Conservation (phyloP, 2,329 filamentous ascomycete genomes). For the Cucurbitaria berberidis region DNA sequence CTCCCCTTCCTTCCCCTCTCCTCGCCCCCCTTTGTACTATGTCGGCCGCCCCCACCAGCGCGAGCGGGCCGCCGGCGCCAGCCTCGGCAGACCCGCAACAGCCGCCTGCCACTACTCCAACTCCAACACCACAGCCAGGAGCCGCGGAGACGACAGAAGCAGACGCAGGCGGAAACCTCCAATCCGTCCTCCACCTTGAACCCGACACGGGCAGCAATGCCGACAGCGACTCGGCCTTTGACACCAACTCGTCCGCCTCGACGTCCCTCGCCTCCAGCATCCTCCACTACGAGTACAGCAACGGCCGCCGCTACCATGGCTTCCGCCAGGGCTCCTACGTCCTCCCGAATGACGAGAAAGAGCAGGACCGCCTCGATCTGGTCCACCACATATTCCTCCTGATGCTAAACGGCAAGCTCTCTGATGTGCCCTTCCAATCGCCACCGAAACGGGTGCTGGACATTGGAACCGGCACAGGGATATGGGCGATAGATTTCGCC, state of each 20-base stretch:
- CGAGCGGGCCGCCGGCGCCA: slow-evolving; percentile 7
- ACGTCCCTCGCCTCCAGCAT: slow-evolving; percentile 47
- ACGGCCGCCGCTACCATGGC: slow-evolving; percentile 48
- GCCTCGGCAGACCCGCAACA: not conserved
- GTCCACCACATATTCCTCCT: slow-evolving; percentile 48
- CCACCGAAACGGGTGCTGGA: slow-evolving; percentile 39
- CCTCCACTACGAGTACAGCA: slow-evolving; percentile 48
- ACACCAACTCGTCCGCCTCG: slow-evolving; percentile 29
- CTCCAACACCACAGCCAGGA: not conserved
- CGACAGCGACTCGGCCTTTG: slow-evolving; percentile 43
- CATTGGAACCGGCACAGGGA: slow-evolving; percentile 51
- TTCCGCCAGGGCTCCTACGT: slow-evolving; percentile 45
- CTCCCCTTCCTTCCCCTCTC: not conserved
- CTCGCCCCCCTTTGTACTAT: slow-evolving; percentile 10
- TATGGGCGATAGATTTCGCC: slow-evolving; percentile 50
- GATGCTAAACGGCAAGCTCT: slow-evolving; percentile 45
- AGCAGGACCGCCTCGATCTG: slow-evolving; percentile 49
- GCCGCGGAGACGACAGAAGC: not conserved
- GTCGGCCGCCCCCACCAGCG: slow-evolving; percentile 18
- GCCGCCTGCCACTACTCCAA: not conserved
- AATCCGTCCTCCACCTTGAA: slow-evolving; percentile 39
- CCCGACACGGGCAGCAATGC: slow-evolving; percentile 33
- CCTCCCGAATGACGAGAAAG: slow-evolving; percentile 48
- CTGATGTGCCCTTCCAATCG: slow-evolving; percentile 37
- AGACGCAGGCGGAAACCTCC: slow-evolving; percentile 18